Evolutionary conservation across 371 early-diverging fungal genomes (phyloP).

Genomic region (Zopfochytrium polystomum): DNA sequence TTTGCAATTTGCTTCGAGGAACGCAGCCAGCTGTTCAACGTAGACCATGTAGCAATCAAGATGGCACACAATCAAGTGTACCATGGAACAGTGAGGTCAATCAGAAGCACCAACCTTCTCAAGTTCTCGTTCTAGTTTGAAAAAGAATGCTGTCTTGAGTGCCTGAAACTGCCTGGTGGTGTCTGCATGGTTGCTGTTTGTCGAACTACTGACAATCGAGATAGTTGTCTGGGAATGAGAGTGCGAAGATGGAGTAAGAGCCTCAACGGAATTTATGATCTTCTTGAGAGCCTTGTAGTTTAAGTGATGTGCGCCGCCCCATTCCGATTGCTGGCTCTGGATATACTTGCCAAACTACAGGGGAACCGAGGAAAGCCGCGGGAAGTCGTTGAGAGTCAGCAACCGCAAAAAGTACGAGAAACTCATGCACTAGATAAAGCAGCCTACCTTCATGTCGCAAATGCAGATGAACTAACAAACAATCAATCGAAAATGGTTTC

Average conservation of each 20-base stretch:
- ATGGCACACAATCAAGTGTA: background rate
- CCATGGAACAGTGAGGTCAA: background rate
- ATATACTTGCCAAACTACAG: conserved; percentile 98
- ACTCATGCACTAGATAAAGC: too few species aligned
- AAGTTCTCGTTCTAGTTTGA: conserved; percentile 54
- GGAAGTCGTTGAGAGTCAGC: too few species aligned
- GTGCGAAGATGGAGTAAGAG: too few species aligned
- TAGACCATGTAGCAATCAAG: background rate
- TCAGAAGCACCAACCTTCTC: conserved; percentile 43
- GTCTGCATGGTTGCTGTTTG: conserved; percentile 8
- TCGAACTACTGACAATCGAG: too few species aligned
- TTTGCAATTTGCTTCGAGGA: too few species aligned
- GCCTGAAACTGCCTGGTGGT: conserved; percentile 31
- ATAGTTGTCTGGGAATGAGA: too few species aligned
- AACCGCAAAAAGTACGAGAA: too few species aligned
- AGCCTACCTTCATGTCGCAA: too few species aligned
- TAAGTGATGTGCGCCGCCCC: conserved; percentile 83
- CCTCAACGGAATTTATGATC: conserved; percentile 76
- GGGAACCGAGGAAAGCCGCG: too few species aligned
- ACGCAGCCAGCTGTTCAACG: too few species aligned
- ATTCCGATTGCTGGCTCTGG: conserved; percentile 86
- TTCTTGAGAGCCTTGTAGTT: conserved; percentile 91
- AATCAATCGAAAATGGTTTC: too few species aligned
- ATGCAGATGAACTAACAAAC: too few species aligned
- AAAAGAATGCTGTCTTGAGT: conserved; percentile 54